phyloP scores from a whole-genome alignment of 2,329 filamentous ascomycete genomes.

The Neurospora crassa region DNA sequence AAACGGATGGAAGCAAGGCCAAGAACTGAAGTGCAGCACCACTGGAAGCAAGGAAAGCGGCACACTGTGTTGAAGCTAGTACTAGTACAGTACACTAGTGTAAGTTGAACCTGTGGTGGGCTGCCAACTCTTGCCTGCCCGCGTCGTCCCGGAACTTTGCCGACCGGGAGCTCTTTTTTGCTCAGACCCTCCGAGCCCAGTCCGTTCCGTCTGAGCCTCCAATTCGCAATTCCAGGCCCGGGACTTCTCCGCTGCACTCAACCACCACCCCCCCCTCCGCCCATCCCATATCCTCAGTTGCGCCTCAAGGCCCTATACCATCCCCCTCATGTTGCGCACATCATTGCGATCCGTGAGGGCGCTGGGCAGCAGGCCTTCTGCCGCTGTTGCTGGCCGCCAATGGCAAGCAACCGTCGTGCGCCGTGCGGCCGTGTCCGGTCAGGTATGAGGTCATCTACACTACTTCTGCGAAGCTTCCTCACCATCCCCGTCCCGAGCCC shows the following conservation, averaged over 20 bases:
- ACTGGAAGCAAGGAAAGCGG: neutral
- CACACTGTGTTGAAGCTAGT: neutral
- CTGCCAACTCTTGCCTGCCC: neutral
- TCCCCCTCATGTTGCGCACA: constrained; percentile 58
- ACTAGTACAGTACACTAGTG: neutral
- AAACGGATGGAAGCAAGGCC: neutral
- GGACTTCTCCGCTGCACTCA: constrained; percentile 7
- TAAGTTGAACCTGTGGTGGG: no score
- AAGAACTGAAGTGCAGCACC: neutral
- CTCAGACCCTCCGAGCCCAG: neutral
- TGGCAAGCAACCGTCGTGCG: constrained; percentile 39
- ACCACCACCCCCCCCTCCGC: constrained; percentile 20
- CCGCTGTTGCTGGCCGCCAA: constrained; percentile 46
- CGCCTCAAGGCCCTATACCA: constrained; percentile 33
- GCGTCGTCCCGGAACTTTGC: constrained; percentile 14
- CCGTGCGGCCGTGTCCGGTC: constrained; percentile 27
- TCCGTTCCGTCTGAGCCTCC: constrained; percentile 1
- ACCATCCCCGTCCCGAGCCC: constrained; percentile 9
- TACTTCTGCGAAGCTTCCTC: neutral
- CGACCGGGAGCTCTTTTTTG: constrained; percentile 10
- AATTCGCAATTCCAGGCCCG: constrained; percentile 1
- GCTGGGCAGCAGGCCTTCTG: constrained; percentile 44
- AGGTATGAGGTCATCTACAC: constrained; percentile 26
- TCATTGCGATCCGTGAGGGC: constrained; percentile 56
- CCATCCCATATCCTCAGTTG: constrained; percentile 13